phyloP scores from a whole-genome alignment of 768 basidiomycete genomes.

The Amyloporia xantha region DNA sequence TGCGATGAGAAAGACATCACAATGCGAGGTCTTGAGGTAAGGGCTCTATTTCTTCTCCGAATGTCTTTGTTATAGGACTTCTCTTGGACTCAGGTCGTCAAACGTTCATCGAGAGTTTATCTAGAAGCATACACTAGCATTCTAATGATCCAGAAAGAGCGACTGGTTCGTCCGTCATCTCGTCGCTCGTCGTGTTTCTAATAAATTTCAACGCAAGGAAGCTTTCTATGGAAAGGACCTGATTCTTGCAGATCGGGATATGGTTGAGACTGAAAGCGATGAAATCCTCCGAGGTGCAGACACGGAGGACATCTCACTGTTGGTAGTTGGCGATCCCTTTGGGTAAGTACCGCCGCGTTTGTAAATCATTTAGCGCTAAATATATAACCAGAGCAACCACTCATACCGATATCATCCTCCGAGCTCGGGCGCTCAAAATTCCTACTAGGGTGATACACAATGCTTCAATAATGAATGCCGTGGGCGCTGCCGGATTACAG shows the following conservation, averaged over 20 bases:
- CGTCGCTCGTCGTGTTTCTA: not conserved
- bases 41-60: not conserved
- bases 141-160: conserved; percentile 84
- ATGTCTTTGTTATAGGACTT: too few relatives aligned
- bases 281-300: conserved; percentile 78
- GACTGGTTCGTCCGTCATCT: conserved; percentile 44
- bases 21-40: conserved; percentile 81
- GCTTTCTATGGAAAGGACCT: conserved; percentile 81
- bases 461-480: conserved; percentile 95
- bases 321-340: conserved; percentile 96
- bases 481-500: conserved; percentile 89
- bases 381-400: conserved; percentile 71
- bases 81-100: conserved; percentile 57
- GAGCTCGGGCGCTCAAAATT: conserved; percentile 73
- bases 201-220: conserved; percentile 53
- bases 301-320: conserved; percentile 75
- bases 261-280: conserved; percentile 92
- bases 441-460: conserved; percentile 90
- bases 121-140: conserved; percentile 98
- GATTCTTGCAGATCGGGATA: conserved; percentile 91
- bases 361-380: not conserved
- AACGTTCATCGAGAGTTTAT: conserved; percentile 75
- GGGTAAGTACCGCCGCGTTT: conserved; percentile 42
- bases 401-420: conserved; percentile 90
- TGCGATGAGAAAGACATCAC: conserved; percentile 96